Base-by-base conservation (phyloP, 805 yeast species). In the Cyberlindnera galapagoensis region DNA sequence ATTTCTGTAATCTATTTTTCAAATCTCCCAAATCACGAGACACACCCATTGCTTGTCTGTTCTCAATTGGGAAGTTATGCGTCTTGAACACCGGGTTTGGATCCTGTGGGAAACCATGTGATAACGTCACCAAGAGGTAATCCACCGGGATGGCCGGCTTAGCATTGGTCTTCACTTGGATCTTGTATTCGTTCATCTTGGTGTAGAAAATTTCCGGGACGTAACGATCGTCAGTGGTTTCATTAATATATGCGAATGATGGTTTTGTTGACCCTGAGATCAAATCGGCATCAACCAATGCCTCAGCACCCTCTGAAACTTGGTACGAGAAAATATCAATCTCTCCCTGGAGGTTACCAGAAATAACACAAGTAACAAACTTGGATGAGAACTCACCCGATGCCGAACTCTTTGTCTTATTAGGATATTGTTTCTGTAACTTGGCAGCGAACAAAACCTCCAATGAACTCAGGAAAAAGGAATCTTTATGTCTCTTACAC, bases 91-190 rank as follows among this genome's bases (percentile, higher is more conserved):
- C 42, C 3, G 84, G 77, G 5, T 43, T 51, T 1, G 77, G 51
- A 0, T 65, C 62, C 40, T 76, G 72, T 2, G 95, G 95, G 69
- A 92, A 90, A 3, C 97, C 96, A 56, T 92, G 97, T 5, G 94
- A 80, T 40, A 90, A 60, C 3, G 96, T 79, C 1, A 90, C 94
- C 33, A 92, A 59, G 38, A 87, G 57, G 52, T 83, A 87, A 39
- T 87, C 96, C n/a, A 82, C 87, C 2, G 97, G 97, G 54, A 87
- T 84, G 16, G 92, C 82, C 1, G 96, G 95, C 48, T 80, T 80
- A 2, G 95, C 94, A 51, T 84, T 81, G 25, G 76, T 74, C 48
- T 86, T 86, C n/a, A 92, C 94, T 22, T 85, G 76, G 19, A 86
- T 62, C 4, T 84, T 84, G 59, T 92, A 92, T 59, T 92, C 97